Evolutionary conservation across 2,329 filamentous ascomycete genomes (phyloP), one percentile per base, ranked within the genome.

Genomic region (Penicillium sp.): DNA sequence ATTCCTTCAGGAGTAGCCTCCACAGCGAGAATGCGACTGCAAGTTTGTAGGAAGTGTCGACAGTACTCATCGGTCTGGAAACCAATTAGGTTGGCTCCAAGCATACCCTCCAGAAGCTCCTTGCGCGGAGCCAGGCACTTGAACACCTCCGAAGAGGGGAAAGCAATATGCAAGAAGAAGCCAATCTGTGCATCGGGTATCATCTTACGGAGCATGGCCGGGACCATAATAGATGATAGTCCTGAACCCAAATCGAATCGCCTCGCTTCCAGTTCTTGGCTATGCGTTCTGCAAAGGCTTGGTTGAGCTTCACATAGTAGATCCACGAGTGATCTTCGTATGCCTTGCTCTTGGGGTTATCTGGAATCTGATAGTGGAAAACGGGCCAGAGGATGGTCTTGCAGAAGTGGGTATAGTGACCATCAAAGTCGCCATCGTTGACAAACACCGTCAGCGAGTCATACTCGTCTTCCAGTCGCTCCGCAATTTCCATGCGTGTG

Each of bases 311-410:
- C 64, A 89, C 86, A 61, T 97, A 97, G 73, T 88, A 95, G 57
- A 89, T 80, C 89, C 90, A 97, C 0, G 90, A 96, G 69, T 97
- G 90, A 59, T 97, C 91, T 67, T 95, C 86, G 67, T 95, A 97
- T 0, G 91, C 91, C 69, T 97, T 97, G 80, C 89, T 96, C 77
- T 95, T 95, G 22, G 91, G 91, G 64, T 95, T 94, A 65, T 97
- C 93, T 0, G 91, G 93, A 49, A 97, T 95, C 69, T 96, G 90
- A 68, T 97, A 97, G 70, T 97, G 90, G 69, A 97, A 95, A 50
- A 96, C 90, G 1, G 91, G 91, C 91, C 91, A 97, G 6, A 97
- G 77, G 45, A 97, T 95, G 11, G 91, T 89, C 74, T 97, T 97
- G 82, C 90, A 96, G 66, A 93, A 97, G 69, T 96, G 90, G 10